phyloP scores from a whole-genome alignment of 345 rosid genomes.

The Litchi chinensis region DNA sequence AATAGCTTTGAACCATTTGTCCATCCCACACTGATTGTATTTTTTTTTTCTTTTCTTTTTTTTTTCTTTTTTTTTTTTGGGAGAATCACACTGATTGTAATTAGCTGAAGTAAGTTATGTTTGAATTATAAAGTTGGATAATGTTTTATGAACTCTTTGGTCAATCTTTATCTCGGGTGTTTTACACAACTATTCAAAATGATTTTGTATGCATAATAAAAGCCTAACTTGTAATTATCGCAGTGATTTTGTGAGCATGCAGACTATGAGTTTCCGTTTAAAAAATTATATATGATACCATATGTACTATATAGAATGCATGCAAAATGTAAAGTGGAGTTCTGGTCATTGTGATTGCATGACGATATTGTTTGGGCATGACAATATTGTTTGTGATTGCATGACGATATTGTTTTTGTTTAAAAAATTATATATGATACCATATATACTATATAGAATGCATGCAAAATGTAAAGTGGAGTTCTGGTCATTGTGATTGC shows the following conservation, averaged over 20 bases:
- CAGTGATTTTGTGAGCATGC: background rate
- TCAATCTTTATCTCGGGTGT: background rate
- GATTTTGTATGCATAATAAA: background rate
- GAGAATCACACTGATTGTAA: background rate
- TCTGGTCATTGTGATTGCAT: background rate
- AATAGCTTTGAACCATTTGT: conserved; percentile 8
- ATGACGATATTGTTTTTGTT: too few species aligned
- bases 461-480: background rate
- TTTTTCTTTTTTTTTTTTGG: too few species aligned
- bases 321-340: background rate
- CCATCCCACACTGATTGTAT: background rate
- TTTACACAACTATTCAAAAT: background rate
- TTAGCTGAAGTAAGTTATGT: background rate
- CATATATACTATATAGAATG: background rate
- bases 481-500: background rate
- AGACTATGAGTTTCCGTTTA: background rate
- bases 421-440: background rate
- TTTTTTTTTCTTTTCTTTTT: too few species aligned
- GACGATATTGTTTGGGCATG: too few species aligned
- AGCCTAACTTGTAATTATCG: background rate
- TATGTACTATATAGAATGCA: background rate
- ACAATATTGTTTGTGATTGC: too few species aligned
- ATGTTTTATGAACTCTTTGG: conserved; percentile 5
- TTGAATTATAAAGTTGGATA: conserved; percentile 2
- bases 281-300: background rate